These are phyloP conservation scores for Tephrocybe sp. DNA, from an alignment of 768 basidiomycete species.

Conservation along the genomic window DNA sequence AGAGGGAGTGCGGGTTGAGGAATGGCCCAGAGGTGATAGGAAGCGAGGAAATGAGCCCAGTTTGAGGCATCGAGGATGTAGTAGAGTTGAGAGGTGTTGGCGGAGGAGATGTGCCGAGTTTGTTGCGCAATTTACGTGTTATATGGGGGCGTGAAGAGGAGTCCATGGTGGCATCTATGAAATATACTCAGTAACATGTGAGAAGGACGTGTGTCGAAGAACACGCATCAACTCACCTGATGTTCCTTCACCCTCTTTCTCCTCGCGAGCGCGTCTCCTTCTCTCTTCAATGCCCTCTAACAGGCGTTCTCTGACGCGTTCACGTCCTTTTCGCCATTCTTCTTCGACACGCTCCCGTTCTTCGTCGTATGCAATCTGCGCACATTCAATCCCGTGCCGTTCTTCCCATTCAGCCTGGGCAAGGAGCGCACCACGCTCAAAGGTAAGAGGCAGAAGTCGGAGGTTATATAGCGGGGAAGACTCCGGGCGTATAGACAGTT, in stretches of 20 bases:
- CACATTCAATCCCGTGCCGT: conserved; percentile 60
- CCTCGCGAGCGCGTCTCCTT: conserved; percentile 72
- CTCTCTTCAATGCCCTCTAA: conserved; percentile 85
- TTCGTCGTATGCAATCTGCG: conserved; percentile 71
- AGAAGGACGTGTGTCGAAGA: conserved; percentile 9
- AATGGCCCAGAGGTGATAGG: conserved; percentile 69
- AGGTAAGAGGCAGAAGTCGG: conserved; percentile 67
- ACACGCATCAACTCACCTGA: no score
- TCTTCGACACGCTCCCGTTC: conserved; percentile 79
- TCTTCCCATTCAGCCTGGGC: conserved; percentile 67
- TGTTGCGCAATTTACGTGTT: conserved; percentile 82
- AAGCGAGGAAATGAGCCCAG: conserved; percentile 36
- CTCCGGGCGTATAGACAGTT: conserved; percentile 69
- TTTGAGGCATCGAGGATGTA: conserved; percentile 32
- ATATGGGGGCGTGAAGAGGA: conserved; percentile 75
- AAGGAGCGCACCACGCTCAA: conserved; percentile 75
- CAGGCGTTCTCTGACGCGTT: conserved; percentile 71
- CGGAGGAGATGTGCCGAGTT: conserved; percentile 73
- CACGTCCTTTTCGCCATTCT: conserved; percentile 75
- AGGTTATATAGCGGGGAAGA: conserved; percentile 63
- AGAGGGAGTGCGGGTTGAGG: conserved; percentile 79
- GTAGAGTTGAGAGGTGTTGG: conserved; percentile 60
- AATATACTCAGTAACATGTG: conserved; percentile 3
- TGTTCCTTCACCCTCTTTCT: conserved; percentile 84
- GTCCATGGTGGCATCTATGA: conserved; percentile 67